These are phyloP conservation scores for Dioscorea cayenensis DNA, from an alignment of 116 monocot species.

Conservation along the genomic window DNA sequence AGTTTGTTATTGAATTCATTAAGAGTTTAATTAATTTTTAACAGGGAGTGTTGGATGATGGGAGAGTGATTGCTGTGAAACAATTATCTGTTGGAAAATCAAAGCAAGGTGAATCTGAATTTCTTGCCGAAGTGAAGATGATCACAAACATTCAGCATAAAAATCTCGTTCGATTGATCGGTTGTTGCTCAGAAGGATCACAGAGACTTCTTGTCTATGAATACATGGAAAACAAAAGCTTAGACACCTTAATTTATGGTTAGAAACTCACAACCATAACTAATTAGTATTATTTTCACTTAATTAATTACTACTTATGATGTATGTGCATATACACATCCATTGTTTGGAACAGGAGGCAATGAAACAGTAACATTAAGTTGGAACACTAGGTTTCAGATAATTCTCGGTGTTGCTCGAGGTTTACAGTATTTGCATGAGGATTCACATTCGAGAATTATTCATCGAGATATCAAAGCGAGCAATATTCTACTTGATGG, in stretches of 20 bases:
- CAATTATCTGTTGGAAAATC: constrained; percentile 43
- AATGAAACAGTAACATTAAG: neutral
- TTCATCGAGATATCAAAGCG: neutral
- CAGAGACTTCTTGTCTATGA: constrained; percentile 52
- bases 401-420: neutral
- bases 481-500: neutral
- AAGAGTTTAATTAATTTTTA: neutral
- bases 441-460: neutral
- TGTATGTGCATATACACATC: too few relatives aligned
- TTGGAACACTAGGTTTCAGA: neutral
- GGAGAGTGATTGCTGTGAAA: constrained; percentile 49
- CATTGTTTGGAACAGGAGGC: neutral
- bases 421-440: neutral
- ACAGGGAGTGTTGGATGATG: constrained; percentile 40
- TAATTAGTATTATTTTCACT: neutral
- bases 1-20: neutral
- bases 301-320: neutral
- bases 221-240: constrained; percentile 51
- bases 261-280: neutral
- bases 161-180: constrained; percentile 46
- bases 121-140: constrained; percentile 48
- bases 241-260: constrained; percentile 41
- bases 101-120: constrained; percentile 43
- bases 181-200: constrained; percentile 44
- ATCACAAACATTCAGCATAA: constrained; percentile 59